Conservation (phyloP, 2,329 filamentous ascomycete species). For the Colletotrichum lupini region DNA sequence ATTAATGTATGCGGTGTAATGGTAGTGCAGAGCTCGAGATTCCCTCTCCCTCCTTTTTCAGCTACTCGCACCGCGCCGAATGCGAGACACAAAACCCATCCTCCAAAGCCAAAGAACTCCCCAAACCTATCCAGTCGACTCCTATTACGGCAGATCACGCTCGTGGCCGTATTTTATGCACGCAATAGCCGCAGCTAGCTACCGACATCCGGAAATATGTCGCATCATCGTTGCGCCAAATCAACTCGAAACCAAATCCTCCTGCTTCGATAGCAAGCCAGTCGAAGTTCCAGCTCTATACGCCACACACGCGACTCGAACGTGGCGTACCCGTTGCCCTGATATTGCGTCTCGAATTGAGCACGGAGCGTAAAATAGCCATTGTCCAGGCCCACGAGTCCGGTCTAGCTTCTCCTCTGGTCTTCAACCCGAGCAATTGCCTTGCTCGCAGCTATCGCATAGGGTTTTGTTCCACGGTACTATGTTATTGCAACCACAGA, state of each 20-base stretch:
- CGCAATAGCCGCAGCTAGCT: conserved; percentile 1
- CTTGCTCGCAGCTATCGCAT: conserved; percentile 34
- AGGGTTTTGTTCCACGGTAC: conserved; percentile 36
- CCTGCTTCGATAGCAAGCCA: conserved; percentile 1
- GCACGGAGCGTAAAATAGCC: background rate
- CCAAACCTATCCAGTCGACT: background rate
- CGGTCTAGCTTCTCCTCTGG: background rate
- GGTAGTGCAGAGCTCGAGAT: conserved; percentile 12
- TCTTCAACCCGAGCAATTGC: conserved; percentile 15
- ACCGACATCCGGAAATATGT: background rate
- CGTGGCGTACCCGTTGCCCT: background rate
- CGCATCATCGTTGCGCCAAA: background rate
- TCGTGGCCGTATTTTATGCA: background rate
- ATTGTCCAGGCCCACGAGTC: background rate
- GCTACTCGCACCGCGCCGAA: conserved; percentile 12
- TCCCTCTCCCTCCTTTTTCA: conserved; percentile 4
- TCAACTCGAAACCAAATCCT: conserved; percentile 15
- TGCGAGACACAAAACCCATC: background rate
- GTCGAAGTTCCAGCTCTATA: background rate
- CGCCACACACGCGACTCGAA: background rate
- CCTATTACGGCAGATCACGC: conserved; percentile 16
- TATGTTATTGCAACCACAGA: conserved; percentile 34
- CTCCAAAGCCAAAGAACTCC: conserved; percentile 2
- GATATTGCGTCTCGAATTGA: background rate
- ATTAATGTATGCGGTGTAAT: conserved; percentile 32